phyloP scores from a whole-genome alignment of 2,329 filamentous ascomycete genomes.

The Penicillium thymicola region DNA sequence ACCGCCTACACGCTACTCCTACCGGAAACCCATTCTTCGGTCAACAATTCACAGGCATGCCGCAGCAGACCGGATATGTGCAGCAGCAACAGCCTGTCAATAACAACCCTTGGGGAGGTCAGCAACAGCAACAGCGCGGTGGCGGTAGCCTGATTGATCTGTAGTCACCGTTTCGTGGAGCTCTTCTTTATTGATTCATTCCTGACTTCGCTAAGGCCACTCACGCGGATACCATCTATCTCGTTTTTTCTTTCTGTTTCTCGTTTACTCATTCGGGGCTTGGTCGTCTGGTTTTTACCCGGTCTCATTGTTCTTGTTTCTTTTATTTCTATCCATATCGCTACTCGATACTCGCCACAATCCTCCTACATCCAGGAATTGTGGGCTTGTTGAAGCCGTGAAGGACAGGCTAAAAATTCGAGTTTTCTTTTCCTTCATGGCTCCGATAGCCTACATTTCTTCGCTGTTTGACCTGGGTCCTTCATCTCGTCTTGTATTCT shows the following conservation, averaged over 20 bases:
- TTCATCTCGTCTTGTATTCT: constrained; percentile 4
- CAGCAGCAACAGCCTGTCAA: constrained; percentile 49
- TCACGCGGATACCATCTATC: constrained; percentile 9
- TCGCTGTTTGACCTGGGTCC: neutral
- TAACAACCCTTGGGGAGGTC: constrained; percentile 56
- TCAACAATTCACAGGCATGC: constrained; percentile 72
- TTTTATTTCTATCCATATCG: neutral
- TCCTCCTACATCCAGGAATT: neutral
- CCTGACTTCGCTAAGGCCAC: constrained; percentile 1
- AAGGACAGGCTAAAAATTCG: neutral
- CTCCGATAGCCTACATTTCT: neutral
- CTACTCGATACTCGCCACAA: neutral
- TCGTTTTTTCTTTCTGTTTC: neutral
- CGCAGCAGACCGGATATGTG: constrained; percentile 45
- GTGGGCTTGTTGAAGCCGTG: neutral
- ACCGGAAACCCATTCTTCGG: constrained; percentile 83
- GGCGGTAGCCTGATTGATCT: constrained; percentile 62
- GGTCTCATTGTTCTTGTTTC: neutral
- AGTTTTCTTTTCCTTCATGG: neutral
- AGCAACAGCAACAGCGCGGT: constrained; percentile 47
- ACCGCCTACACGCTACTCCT: constrained; percentile 62
- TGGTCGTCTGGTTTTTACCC: constrained; percentile 4
- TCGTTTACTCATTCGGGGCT: neutral
- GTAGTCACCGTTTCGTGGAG: constrained; percentile 29
- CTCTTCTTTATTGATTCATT: constrained; percentile 1